Percentiles rank a stretch among this genome's conserved stretches.
Evolutionary conservation across 2,329 filamentous ascomycete genomes (phyloP).

Genomic region (Phoma sp.): DNA sequence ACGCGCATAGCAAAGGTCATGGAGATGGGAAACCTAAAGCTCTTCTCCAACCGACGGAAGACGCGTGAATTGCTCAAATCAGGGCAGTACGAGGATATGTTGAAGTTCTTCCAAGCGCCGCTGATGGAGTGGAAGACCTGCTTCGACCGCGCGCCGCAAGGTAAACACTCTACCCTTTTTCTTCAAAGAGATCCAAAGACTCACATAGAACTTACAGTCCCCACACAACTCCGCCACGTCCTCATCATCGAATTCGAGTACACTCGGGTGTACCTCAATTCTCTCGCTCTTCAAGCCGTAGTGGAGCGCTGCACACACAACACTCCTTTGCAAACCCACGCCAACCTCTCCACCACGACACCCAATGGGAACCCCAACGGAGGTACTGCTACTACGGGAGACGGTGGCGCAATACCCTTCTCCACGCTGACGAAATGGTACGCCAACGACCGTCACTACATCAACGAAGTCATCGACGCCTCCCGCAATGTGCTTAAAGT

Average conservation of each 20-base stretch:
- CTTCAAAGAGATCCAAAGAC: neutral
- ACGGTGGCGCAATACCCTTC: constrained; percentile 54
- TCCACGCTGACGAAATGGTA: constrained; percentile 57
- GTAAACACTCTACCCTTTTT: constrained; percentile 22
- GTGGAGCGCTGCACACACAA: constrained; percentile 90
- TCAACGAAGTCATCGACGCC: constrained; percentile 75
- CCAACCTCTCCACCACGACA: constrained; percentile 33
- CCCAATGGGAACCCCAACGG: constrained; percentile 16
- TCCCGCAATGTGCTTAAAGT: constrained; percentile 77
- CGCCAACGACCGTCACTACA: constrained; percentile 65
- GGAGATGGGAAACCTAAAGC: constrained; percentile 84
- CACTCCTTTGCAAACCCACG: constrained; percentile 52
- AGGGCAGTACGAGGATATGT: constrained; percentile 79
- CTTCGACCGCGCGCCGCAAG: constrained; percentile 73
- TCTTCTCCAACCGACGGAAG: constrained; percentile 86
- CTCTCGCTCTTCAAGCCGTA: constrained; percentile 89
- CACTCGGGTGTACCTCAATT: constrained; percentile 92
- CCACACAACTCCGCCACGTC: constrained; percentile 70
- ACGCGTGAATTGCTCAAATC: constrained; percentile 89
- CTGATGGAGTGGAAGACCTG: constrained; percentile 79
- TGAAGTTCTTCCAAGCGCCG: constrained; percentile 81
- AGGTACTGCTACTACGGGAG: constrained; percentile 10
- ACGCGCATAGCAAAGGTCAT: constrained; percentile 90
- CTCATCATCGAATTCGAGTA: constrained; percentile 96
- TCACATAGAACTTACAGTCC: constrained; percentile 51